These are phyloP conservation scores for Colletotrichum sp. DNA, from an alignment of 2,329 filamentous ascomycete species.

Conservation along the genomic window DNA sequence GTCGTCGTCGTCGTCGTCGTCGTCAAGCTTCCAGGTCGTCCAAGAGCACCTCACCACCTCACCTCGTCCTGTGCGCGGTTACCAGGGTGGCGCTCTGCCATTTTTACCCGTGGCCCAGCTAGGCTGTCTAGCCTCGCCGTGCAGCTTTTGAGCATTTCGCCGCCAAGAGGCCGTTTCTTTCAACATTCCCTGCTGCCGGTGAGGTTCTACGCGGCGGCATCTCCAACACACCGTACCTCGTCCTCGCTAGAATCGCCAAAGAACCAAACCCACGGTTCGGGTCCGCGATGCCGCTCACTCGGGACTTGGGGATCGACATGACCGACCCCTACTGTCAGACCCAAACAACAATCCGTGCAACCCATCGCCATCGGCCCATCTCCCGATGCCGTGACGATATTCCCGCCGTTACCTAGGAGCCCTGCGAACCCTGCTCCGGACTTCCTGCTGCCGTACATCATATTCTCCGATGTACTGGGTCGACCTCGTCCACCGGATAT, in stretches of 20 bases:
- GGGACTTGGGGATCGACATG: background rate
- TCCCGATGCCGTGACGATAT: background rate
- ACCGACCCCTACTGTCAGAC: background rate
- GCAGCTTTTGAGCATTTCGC: background rate
- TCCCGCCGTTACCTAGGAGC: background rate
- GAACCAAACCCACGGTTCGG: background rate
- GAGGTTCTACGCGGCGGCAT: background rate
- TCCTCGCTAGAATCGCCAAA: background rate
- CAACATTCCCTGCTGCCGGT: background rate
- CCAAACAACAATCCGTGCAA: background rate
- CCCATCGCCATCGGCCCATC: background rate
- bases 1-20: background rate
- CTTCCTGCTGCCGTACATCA: background rate
- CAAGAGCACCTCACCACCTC: background rate
- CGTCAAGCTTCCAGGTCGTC: background rate
- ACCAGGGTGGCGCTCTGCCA: slow-evolving; percentile 17
- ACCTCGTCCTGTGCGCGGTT: background rate
- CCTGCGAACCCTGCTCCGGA: background rate
- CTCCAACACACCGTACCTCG: background rate
- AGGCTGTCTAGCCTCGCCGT: background rate
- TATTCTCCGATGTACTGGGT: background rate
- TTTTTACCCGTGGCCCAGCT: background rate
- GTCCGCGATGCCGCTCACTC: background rate
- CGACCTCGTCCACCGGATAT: background rate
- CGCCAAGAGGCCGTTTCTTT: background rate